phyloP scores from a whole-genome alignment of 1,284 basidiomycete species.

The Mycena sp. region DNA sequence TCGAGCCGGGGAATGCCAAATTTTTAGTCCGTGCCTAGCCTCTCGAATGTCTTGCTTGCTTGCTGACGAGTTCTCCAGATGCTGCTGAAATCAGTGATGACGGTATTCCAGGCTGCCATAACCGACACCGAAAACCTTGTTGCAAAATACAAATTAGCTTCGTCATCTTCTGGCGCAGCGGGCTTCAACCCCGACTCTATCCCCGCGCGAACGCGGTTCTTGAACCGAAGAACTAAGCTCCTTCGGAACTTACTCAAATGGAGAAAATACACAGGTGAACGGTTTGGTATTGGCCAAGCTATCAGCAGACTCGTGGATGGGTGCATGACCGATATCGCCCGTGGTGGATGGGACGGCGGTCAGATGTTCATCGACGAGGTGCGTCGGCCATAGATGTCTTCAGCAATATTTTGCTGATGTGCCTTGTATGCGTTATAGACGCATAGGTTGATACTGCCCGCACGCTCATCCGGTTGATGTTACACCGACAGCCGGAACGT shows the following conservation, averaged over 20 bases:
- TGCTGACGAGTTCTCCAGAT: slow-evolving; percentile 51
- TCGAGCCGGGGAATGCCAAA: slow-evolving; percentile 73
- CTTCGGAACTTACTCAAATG: slow-evolving; percentile 78
- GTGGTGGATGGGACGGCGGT: slow-evolving; percentile 89
- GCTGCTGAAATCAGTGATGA: slow-evolving; percentile 71
- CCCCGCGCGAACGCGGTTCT: slow-evolving; percentile 75
- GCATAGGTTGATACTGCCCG: too few relatives aligned
- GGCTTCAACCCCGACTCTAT: slow-evolving; percentile 84
- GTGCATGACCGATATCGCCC: slow-evolving; percentile 74
- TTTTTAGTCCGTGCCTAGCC: slow-evolving; percentile 67
- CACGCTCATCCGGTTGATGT: slow-evolving; percentile 6
- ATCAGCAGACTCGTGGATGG: slow-evolving; percentile 67
- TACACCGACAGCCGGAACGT: slow-evolving; percentile 16
- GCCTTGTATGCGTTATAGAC: too few relatives aligned
- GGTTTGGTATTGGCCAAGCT: slow-evolving; percentile 65
- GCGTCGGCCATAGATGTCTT: slow-evolving; percentile 58
- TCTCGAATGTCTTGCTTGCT: background rate
- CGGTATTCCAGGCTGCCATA: slow-evolving; percentile 68
- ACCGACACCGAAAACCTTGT: slow-evolving; percentile 56
- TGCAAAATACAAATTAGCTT: slow-evolving; percentile 40
- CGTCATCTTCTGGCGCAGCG: slow-evolving; percentile 49
- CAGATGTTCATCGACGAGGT: slow-evolving; percentile 65
- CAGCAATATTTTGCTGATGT: background rate
- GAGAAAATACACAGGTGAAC: slow-evolving; percentile 77
- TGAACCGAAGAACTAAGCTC: slow-evolving; percentile 78